phyloP scores from a whole-genome alignment of 352 stramenopile genomes.

The Globisporangium okanoganense region DNA sequence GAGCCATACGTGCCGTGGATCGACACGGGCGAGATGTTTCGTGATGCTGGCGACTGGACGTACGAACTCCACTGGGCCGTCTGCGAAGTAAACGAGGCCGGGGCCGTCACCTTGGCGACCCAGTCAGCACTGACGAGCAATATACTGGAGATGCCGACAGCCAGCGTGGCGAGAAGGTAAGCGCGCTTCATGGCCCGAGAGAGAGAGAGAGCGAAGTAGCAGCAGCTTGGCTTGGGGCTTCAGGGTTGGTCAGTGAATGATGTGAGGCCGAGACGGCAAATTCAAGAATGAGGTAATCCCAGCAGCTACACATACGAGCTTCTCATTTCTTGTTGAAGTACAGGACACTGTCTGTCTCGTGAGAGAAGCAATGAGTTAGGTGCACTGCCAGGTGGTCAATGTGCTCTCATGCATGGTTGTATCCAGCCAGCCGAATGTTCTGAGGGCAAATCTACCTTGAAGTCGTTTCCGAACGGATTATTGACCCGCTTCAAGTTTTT shows the following conservation, averaged over 20 bases:
- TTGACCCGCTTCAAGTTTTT: background rate
- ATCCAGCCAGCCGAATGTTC: no score
- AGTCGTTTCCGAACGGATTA: background rate
- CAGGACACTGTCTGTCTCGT: no score
- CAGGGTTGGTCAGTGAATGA: background rate
- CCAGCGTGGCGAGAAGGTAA: background rate
- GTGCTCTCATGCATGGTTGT: no score
- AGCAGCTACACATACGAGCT: background rate
- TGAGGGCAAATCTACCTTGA: background rate
- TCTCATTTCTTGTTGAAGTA: background rate
- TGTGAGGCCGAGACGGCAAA: background rate
- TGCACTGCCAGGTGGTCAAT: no score
- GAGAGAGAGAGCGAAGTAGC: no score
- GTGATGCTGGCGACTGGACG: background rate
- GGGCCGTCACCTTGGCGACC: background rate
- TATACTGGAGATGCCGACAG: background rate
- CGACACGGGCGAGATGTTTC: background rate
- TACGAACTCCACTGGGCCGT: background rate
- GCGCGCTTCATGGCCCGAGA: background rate
- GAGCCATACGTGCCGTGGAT: background rate
- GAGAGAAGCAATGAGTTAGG: no score
- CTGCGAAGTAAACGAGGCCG: background rate
- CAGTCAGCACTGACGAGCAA: background rate
- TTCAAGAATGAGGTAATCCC: background rate
- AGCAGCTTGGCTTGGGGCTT: background rate